Conservation (phyloP, 179 eudicot genomes). For the Spinacia oleracea region DNA sequence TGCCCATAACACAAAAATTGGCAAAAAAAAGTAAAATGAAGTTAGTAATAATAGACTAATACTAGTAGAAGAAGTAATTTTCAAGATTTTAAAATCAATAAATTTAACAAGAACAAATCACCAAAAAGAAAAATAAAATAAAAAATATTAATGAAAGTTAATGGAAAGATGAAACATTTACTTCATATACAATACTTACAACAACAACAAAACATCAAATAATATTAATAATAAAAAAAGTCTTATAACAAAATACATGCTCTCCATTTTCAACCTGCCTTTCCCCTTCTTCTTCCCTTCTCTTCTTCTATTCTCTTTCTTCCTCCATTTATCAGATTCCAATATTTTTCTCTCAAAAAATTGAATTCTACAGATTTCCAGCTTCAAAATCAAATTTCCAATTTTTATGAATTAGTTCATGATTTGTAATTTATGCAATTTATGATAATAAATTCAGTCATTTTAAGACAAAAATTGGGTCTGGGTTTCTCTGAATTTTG, state of each 20-base stretch:
- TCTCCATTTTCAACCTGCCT: constrained; percentile 65
- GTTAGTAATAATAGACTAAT: background rate
- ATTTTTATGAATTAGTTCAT: constrained; percentile 19
- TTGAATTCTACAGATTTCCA: constrained; percentile 47
- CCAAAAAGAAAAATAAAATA: background rate
- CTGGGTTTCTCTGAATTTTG: constrained; percentile 30
- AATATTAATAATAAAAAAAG: constrained; percentile 3
- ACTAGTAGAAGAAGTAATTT: background rate
- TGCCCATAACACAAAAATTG: background rate
- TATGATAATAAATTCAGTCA: constrained; percentile 29
- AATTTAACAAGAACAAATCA: constrained; percentile 12
- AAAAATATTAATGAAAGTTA: constrained; percentile 16
- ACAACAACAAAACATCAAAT: constrained; percentile 33
- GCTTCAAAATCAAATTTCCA: constrained; percentile 44
- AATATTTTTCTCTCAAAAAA: constrained; percentile 24
- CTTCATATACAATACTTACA: constrained; percentile 28
- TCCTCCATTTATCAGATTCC: constrained; percentile 45
- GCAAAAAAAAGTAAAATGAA: background rate
- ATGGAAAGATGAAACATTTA: constrained; percentile 32
- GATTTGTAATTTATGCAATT: constrained; percentile 22
- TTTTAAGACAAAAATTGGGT: constrained; percentile 28
- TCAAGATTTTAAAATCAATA: background rate
- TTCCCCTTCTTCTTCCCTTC: constrained; percentile 37
- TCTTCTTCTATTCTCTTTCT: constrained; percentile 1
- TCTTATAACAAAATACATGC: constrained; percentile 42